Conservation (phyloP, 169 alveolate genomes). For the Cryptosporidium parvum region DNA sequence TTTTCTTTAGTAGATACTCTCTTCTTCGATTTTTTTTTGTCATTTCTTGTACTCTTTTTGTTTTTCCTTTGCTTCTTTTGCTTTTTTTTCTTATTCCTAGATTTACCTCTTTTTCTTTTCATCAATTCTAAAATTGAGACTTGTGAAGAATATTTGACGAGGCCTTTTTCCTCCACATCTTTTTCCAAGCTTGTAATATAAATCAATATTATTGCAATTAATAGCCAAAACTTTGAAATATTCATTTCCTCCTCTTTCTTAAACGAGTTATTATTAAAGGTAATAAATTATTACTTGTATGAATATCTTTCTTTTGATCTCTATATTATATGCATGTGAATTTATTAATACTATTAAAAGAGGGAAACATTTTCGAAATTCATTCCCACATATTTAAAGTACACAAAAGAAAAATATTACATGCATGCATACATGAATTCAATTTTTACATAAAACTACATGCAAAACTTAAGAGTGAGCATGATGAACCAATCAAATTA, state of each 20-base stretch:
- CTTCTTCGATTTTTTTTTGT: background rate
- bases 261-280: background rate
- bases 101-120: slow-evolving; percentile 14
- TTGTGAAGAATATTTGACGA: background rate
- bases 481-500: background rate
- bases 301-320: background rate
- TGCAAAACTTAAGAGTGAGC: background rate
- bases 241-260: slow-evolving; percentile 24
- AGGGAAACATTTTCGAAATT: background rate
- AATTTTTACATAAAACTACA: background rate
- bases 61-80: slow-evolving; percentile 4
- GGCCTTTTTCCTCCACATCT: slow-evolving; percentile 17
- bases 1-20: background rate
- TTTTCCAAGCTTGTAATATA: background rate
- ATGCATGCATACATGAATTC: slow-evolving; percentile 5
- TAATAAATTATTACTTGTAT: background rate
- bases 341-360: background rate
- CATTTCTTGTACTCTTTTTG: background rate
- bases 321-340: background rate
- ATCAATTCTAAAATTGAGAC: slow-evolving; percentile 26
- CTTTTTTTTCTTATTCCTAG: background rate
- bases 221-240: background rate
- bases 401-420: background rate
- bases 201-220: slow-evolving; percentile 5
- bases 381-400: background rate